phyloP scores from a whole-genome alignment of 1,284 basidiomycete species.

The Ceratobasidium theobromae region DNA sequence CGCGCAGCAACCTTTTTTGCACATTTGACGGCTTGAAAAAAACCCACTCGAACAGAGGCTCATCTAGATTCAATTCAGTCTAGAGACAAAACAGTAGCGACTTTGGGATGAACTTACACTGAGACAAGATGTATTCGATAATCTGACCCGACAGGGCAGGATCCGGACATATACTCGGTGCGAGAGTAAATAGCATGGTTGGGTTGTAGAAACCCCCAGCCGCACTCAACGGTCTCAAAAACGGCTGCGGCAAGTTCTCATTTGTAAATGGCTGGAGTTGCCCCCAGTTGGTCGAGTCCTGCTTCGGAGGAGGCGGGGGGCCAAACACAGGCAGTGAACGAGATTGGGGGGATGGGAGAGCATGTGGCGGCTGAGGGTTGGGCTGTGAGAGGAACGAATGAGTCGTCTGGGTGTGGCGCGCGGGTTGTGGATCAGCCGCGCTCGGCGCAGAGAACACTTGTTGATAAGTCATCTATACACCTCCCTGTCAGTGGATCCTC shows the following conservation, averaged over 20 bases:
- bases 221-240: background rate
- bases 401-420: too few species aligned
- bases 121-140: background rate
- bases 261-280: background rate
- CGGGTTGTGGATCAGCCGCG: background rate
- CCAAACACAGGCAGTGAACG: background rate
- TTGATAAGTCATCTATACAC: background rate
- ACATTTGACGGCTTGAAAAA: background rate
- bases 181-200: background rate
- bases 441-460: background rate
- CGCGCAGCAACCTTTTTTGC: background rate
- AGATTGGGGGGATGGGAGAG: background rate
- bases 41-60: constrained; percentile 6
- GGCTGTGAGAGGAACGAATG: background rate
- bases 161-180: background rate
- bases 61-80: background rate
- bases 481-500: background rate
- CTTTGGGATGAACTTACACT: background rate
- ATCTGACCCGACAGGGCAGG: background rate
- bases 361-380: background rate
- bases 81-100: background rate
- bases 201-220: background rate
- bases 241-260: background rate
- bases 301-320: background rate
- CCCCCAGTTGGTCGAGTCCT: background rate